Conservation (phyloP, 1,284 basidiomycete genomes). For the Apiotrichum siamense region DNA sequence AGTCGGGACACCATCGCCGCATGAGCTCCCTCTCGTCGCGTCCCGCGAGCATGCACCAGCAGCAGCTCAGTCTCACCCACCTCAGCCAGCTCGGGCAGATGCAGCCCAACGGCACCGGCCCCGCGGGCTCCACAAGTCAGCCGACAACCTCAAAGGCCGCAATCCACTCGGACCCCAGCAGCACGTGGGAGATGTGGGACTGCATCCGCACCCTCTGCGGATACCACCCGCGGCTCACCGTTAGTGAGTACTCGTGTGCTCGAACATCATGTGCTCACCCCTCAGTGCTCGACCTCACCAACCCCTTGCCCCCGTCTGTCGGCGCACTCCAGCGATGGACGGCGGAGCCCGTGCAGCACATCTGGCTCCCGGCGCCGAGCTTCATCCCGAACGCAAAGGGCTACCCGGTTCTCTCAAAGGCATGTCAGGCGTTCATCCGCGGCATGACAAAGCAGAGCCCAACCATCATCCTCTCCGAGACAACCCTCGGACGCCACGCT, state of each 20-base stretch:
- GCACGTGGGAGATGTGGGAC: slow-evolving; percentile 98
- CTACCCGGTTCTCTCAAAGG: slow-evolving; percentile 92
- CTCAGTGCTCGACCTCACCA: slow-evolving; percentile 79
- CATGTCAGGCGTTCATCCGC: slow-evolving; percentile 78
- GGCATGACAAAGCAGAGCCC: slow-evolving; percentile 81
- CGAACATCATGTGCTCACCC: not conserved
- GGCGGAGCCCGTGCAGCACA: slow-evolving; percentile 79
- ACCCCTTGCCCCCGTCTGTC: slow-evolving; percentile 69
- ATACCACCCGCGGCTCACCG: slow-evolving; percentile 71
- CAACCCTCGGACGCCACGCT: slow-evolving; percentile 58
- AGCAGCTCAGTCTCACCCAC: slow-evolving; percentile 25
- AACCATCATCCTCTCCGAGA: slow-evolving; percentile 70
- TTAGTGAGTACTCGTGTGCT: slow-evolving; percentile 56
- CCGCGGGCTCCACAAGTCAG: not conserved
- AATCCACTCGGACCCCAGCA: slow-evolving; percentile 58
- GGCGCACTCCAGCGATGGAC: slow-evolving; percentile 76
- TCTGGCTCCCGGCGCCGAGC: slow-evolving; percentile 80
- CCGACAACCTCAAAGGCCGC: not conserved
- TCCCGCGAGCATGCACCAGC: slow-evolving; percentile 34
- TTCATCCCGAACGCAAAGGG: slow-evolving; percentile 96
- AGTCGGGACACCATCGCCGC: slow-evolving; percentile 30
- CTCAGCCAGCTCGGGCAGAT: slow-evolving; percentile 5
- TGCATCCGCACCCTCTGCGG: slow-evolving; percentile 80
- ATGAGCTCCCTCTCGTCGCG: slow-evolving; percentile 39
- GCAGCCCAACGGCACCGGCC: not conserved